A percentile compares a stretch with the other conserved stretches of the same genome.
Evolutionary conservation across 345 rosid species (phyloP).

Genomic region (Brassica rapa): DNA sequence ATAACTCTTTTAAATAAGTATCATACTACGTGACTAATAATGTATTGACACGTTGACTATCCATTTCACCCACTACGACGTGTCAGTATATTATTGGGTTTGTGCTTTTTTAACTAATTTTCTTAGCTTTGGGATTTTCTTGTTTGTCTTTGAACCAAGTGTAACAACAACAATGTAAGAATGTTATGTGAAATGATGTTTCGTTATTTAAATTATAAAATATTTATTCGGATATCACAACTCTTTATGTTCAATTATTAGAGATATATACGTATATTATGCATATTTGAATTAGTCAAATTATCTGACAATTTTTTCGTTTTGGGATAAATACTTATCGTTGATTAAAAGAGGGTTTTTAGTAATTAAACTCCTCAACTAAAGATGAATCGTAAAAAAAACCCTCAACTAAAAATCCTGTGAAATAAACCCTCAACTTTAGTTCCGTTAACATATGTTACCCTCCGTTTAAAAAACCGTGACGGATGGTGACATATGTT

Average conservation of each 20-base stretch:
- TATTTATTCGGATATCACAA: background rate
- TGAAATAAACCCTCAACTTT: no score
- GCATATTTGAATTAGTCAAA: background rate
- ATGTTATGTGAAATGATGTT: constrained; percentile 14
- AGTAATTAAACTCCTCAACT: no score
- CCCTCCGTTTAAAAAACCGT: no score
- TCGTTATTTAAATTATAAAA: background rate
- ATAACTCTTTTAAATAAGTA: constrained; percentile 20
- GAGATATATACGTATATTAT: background rate
- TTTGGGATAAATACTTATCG: background rate
- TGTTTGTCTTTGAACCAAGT: constrained; percentile 24
- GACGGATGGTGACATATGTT: no score
- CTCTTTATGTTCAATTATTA: background rate
- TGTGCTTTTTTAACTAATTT: constrained; percentile 25
- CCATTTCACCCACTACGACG: constrained; percentile 14
- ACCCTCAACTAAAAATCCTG: no score
- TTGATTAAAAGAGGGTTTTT: no score
- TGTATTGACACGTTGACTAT: constrained; percentile 42
- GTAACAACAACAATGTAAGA: constrained; percentile 23
- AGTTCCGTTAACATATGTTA: no score
- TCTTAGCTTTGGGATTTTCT: constrained; percentile 31
- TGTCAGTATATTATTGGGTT: constrained; percentile 43
- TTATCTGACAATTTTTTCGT: background rate
- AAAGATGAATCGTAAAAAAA: no score
- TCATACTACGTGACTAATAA: constrained; percentile 38